Conservation (phyloP, 2,329 filamentous ascomycete genomes). For the Penicillium expansum region DNA sequence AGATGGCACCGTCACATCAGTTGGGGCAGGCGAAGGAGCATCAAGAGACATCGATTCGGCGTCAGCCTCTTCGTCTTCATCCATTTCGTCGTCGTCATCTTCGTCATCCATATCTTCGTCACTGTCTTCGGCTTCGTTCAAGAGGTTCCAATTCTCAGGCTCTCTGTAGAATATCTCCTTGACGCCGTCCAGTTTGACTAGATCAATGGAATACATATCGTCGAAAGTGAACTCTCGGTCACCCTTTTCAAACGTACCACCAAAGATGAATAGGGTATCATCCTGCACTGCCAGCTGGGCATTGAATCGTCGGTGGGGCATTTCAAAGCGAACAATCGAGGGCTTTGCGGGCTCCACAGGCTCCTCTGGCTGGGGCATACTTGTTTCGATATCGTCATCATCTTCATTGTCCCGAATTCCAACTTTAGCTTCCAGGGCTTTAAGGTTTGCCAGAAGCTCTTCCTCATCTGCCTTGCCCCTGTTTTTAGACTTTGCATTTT, state of each 20-base stretch:
- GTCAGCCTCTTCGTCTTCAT: slow-evolving; percentile 34
- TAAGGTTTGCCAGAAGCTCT: slow-evolving; percentile 81
- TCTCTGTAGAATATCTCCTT: slow-evolving; percentile 86
- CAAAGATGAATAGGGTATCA: slow-evolving; percentile 89
- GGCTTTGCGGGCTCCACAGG: slow-evolving; percentile 54
- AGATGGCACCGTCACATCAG: slow-evolving; percentile 38
- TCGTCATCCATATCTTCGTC: slow-evolving; percentile 54
- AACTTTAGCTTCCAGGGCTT: slow-evolving; percentile 74
- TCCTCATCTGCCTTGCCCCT: slow-evolving; percentile 88
- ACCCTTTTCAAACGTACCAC: slow-evolving; percentile 91
- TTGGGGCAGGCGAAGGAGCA: slow-evolving; percentile 35
- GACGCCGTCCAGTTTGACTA: slow-evolving; percentile 93
- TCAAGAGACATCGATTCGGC: slow-evolving; percentile 46
- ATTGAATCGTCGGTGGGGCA: slow-evolving; percentile 89
- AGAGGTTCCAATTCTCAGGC: slow-evolving; percentile 76
- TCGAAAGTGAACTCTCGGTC: slow-evolving; percentile 95
- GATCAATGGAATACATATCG: slow-evolving; percentile 86
- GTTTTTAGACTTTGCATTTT: slow-evolving; percentile 54
- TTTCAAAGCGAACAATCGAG: slow-evolving; percentile 69
- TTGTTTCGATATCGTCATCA: slow-evolving; percentile 38
- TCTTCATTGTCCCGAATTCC: slow-evolving; percentile 57
- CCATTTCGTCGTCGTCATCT: slow-evolving; percentile 43
- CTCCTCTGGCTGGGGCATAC: slow-evolving; percentile 53
- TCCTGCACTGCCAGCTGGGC: slow-evolving; percentile 86
- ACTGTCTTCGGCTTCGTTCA: slow-evolving; percentile 56